Conservation (phyloP, 495 filamentous ascomycete species). For the Daldinia loculata region DNA sequence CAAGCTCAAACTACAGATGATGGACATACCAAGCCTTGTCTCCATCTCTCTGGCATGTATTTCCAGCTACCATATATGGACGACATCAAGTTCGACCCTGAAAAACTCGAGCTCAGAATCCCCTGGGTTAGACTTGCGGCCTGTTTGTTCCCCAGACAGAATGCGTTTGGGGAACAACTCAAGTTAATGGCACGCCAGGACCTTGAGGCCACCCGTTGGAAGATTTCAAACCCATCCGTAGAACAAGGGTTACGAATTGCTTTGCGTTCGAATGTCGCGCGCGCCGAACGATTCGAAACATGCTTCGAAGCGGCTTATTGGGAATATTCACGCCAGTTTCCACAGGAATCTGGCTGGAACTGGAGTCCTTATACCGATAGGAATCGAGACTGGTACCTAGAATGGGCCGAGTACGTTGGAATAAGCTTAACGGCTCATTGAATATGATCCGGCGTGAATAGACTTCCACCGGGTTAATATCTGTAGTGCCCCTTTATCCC, state of each 20-base stretch:
- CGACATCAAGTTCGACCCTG: background rate
- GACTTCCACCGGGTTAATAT: background rate
- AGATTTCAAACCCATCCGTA: background rate
- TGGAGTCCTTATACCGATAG: too few species aligned
- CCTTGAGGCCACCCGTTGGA: background rate
- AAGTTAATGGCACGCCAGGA: background rate
- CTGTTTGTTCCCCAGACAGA: background rate
- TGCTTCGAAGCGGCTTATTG: background rate
- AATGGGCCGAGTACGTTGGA: background rate
- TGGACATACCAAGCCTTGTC: background rate
- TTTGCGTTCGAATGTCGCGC: background rate
- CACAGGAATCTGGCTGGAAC: background rate
- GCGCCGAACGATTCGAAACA: background rate
- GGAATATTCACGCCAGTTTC: background rate
- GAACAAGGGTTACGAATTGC: slow-evolving; percentile 1
- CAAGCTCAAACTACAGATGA: background rate
- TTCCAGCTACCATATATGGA: background rate
- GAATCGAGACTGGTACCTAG: background rate
- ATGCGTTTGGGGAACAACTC: background rate
- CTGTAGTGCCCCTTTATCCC: too few species aligned
- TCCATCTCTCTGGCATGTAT: background rate
- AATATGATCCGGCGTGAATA: background rate
- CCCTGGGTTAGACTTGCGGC: background rate
- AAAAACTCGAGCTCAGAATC: background rate
- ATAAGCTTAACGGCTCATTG: background rate